Conservation (phyloP, 352 stramenopile genomes). For the Phytopythium delawarense region DNA sequence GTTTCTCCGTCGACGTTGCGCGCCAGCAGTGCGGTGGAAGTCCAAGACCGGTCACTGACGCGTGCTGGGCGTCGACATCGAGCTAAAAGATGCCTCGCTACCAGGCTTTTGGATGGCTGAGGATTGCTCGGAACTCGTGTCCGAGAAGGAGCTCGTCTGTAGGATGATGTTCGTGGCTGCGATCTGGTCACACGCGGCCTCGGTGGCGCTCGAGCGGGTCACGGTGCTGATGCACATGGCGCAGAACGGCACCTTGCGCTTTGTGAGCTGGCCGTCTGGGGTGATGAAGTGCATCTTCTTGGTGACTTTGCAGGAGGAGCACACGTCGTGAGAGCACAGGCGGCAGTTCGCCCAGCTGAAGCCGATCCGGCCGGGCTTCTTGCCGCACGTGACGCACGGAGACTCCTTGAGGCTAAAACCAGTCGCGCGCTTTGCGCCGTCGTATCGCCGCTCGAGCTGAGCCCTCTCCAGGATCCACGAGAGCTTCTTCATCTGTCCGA, state of each 20-base stretch:
- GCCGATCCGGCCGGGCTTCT: slow-evolving; percentile 13
- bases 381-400: slow-evolving; percentile 20
- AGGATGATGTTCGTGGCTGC: background rate
- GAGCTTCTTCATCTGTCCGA: slow-evolving; percentile 51
- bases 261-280: slow-evolving; percentile 22
- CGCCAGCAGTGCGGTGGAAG: no score
- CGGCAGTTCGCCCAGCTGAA: slow-evolving; percentile 17
- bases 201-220: slow-evolving; percentile 11
- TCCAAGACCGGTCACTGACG: background rate
- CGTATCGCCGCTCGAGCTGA: slow-evolving; percentile 1
- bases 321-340: slow-evolving; percentile 28
- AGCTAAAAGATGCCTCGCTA: background rate
- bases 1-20: no score
- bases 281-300: slow-evolving; percentile 36
- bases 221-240: slow-evolving; percentile 21
- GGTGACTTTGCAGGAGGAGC: slow-evolving; percentile 22
- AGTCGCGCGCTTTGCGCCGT: background rate
- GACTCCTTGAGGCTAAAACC: background rate
- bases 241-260: slow-evolving; percentile 35
- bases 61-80: background rate
- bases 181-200: slow-evolving; percentile 15
- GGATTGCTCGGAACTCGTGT: background rate
- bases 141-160: slow-evolving; percentile 1
- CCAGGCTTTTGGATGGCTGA: background rate
- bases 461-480: slow-evolving; percentile 26